Conservation (phyloP, 108 stramenopile species). For the Bacterosira constricta region DNA sequence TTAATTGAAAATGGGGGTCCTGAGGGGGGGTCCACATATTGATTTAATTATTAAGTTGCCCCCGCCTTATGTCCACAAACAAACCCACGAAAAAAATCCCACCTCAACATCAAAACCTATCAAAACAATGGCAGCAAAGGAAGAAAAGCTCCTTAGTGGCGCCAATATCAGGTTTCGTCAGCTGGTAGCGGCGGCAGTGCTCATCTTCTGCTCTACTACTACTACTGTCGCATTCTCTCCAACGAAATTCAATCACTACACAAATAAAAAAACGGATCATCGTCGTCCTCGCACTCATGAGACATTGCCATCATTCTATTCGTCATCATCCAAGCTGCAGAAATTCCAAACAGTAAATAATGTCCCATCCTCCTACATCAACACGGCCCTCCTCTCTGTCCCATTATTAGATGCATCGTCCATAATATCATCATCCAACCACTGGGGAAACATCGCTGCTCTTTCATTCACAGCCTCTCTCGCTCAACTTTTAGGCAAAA, state of each 20-base stretch:
- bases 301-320: neutral
- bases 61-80: too few species aligned
- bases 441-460: conserved; percentile 74
- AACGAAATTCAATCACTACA: too few species aligned
- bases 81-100: too few species aligned
- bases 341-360: neutral
- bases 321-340: neutral
- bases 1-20: too few species aligned
- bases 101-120: too few species aligned
- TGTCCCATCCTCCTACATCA: neutral
- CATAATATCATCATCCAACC: conserved; percentile 46
- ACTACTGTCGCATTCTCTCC: neutral
- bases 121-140: too few species aligned
- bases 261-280: neutral
- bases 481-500: conserved; percentile 62
- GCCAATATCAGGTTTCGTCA: too few species aligned
- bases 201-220: too few species aligned
- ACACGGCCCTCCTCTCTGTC: neutral
- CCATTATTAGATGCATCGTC: neutral
- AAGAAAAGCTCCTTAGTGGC: too few species aligned
- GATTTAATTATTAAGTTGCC: too few species aligned
- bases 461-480: conserved; percentile 51
- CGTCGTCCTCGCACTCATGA: neutral
- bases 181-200: too few species aligned
- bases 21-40: too few species aligned